A percentile compares a stretch with the other conserved stretches of the same genome.
phyloP scores from a whole-genome alignment of 2,329 filamentous ascomycete genomes.

The Colletotrichum higginsianum region DNA sequence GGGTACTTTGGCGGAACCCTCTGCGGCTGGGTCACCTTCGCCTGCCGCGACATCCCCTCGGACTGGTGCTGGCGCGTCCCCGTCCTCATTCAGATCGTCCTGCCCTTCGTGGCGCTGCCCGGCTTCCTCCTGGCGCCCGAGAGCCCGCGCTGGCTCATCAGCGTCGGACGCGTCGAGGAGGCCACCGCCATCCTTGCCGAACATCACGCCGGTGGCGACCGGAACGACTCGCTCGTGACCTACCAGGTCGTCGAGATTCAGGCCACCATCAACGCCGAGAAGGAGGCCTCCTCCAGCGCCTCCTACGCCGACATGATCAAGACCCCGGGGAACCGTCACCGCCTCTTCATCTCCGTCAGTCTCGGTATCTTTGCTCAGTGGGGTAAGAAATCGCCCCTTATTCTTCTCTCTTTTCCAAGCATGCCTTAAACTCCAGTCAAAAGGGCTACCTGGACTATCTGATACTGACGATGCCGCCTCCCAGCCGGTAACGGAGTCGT shows the following conservation, averaged over 20 bases:
- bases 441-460: neutral
- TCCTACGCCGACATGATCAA: conserved; percentile 40
- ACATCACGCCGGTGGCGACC: conserved; percentile 60
- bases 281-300: conserved; percentile 27
- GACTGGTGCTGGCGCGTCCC: conserved; percentile 39
- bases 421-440: neutral
- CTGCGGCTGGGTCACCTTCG: conserved; percentile 50
- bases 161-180: conserved; percentile 47
- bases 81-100: conserved; percentile 60
- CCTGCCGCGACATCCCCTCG: conserved; percentile 25
- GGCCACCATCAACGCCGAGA: conserved; percentile 44
- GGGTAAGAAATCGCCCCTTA: conserved; percentile 45
- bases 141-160: conserved; percentile 51
- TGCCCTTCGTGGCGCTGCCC: conserved; percentile 53
- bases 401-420: neutral
- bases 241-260: conserved; percentile 47
- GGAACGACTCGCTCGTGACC: conserved; percentile 55
- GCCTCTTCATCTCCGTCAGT: conserved; percentile 49
- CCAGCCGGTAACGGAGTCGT: conserved; percentile 49
- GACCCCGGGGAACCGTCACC: conserved; percentile 48
- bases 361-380: conserved; percentile 51
- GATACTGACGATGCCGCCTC: neutral
- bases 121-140: conserved; percentile 49
- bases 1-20: conserved; percentile 55
- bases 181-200: conserved; percentile 55